These are phyloP conservation scores for Ceratocystis colombiana DNA, from an alignment of 2,329 filamentous ascomycete species.

Conservation along the genomic window DNA sequence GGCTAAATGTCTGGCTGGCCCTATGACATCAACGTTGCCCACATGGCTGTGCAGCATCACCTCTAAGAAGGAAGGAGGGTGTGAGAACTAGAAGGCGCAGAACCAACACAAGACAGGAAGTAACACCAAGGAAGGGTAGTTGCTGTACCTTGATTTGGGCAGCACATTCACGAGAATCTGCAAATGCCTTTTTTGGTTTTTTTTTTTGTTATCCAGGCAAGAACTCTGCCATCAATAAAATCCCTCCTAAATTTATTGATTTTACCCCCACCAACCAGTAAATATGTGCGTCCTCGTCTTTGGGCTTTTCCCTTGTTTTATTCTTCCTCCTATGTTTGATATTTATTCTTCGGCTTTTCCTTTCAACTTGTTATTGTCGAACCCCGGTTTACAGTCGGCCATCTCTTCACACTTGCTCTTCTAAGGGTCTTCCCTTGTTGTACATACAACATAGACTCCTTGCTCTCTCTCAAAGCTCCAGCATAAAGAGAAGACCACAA, in stretches of 20 bases:
- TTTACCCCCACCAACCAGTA: background rate
- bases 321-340: background rate
- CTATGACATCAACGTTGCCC: background rate
- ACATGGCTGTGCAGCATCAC: background rate
- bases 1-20: background rate
- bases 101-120: background rate
- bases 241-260: background rate
- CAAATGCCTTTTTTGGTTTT: background rate
- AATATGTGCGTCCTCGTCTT: background rate
- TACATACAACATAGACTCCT: background rate
- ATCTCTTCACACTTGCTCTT: too few species aligned
- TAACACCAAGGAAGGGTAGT: background rate
- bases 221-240: background rate
- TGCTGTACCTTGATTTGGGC: background rate
- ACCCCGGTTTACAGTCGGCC: background rate
- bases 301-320: background rate
- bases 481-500: too few species aligned
- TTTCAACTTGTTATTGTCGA: background rate
- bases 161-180: slow-evolving; percentile 11
- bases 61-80: background rate
- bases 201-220: background rate
- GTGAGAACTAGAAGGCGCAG: background rate
- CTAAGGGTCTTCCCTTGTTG: background rate
- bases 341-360: too few species aligned
- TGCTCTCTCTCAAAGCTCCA: background rate